Base-by-base conservation (phyloP, 1,139 yeast genomes). In the Zygosaccharomyces sapae region DNA sequence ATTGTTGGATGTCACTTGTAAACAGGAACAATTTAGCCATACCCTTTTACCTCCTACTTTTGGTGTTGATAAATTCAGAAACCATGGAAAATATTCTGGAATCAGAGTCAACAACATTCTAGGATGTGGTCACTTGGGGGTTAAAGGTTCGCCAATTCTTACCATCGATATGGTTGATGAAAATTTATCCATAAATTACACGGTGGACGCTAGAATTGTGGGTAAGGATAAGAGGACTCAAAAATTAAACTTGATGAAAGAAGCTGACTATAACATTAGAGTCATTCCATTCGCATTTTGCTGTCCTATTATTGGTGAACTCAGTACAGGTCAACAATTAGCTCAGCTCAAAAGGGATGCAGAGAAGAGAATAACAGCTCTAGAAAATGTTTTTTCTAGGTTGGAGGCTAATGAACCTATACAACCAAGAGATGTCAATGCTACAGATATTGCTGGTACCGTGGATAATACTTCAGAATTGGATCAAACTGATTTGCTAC, bases 41-140 rank as follows among this genome's bases (percentile, higher is more conserved):
- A 69, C 76, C 25, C 62, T 76, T 43, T 72, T 83, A 2, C 88
- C 88, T 0, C 87, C 88, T 5, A 73, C 84, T 12, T 68, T 79
- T 62, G 88, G 88, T 4, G 62, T 80, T 3, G 83, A 79, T 57
- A 62, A 63, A 13, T 70, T 76, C 10, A 55, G 55, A 36, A 53
- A 55, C 72, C 48, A 53, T 9, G 61, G 66, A 1, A 57, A 55
- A 34, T 61, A 61, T 42, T 73, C 54, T 63, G 43, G 55, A 2
- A 58, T 67, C 16, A 56, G 58, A 33, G 51, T 66, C 29, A 58
- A 67, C 41, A 57, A 61, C 2, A 43, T 59, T 3, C 57, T 70
- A 5, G 73, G 74, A 1, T 74, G 72, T 56, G 77, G 76, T 5
- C 67, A 69, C 25, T 54, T 59, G 13, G 65, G 66, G 1, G 52